phyloP scores from a whole-genome alignment of 208 protist genomes.

The Trypanosoma brucei region DNA sequence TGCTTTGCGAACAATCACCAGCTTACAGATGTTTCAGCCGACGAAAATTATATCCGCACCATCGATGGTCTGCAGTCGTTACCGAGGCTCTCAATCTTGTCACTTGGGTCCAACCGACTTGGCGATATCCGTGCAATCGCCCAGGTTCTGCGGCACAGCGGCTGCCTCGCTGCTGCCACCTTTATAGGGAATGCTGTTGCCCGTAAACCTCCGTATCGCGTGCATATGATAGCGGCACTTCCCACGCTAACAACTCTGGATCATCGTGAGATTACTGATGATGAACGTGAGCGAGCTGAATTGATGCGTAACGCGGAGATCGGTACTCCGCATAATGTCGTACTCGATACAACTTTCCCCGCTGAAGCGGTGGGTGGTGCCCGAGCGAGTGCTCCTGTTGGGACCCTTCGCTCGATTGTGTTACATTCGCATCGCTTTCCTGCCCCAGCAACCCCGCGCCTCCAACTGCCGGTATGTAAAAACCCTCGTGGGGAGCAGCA shows the following conservation, averaged over 20 bases:
- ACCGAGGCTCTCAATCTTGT: constrained; percentile 37
- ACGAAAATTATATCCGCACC: constrained; percentile 75
- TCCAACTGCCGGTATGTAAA: constrained; percentile 23
- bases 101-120: constrained; percentile 70
- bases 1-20: constrained; percentile 51
- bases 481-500: constrained; percentile 3
- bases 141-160: constrained; percentile 31
- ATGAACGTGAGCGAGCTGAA: constrained; percentile 75
- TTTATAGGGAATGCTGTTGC: constrained; percentile 72
- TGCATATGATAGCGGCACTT: constrained; percentile 36
- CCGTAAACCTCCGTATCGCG: constrained; percentile 77
- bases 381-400: constrained; percentile 6
- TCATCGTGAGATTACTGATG: constrained; percentile 43
- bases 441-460: constrained; percentile 2
- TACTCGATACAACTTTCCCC: constrained; percentile 49
- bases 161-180: constrained; percentile 29
- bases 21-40: constrained; percentile 55
- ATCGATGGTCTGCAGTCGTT: constrained; percentile 56
- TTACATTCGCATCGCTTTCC: constrained; percentile 12
- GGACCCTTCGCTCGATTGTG: not conserved
- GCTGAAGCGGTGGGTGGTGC: constrained; percentile 19
- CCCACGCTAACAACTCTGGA: constrained; percentile 49
- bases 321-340: constrained; percentile 58
- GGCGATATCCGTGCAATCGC: constrained; percentile 48
- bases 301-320: constrained; percentile 32